Evolutionary conservation across 2,329 filamentous ascomycete genomes (phyloP), one percentile per base, ranked within the genome.

Genomic region (Chalara sp.): DNA sequence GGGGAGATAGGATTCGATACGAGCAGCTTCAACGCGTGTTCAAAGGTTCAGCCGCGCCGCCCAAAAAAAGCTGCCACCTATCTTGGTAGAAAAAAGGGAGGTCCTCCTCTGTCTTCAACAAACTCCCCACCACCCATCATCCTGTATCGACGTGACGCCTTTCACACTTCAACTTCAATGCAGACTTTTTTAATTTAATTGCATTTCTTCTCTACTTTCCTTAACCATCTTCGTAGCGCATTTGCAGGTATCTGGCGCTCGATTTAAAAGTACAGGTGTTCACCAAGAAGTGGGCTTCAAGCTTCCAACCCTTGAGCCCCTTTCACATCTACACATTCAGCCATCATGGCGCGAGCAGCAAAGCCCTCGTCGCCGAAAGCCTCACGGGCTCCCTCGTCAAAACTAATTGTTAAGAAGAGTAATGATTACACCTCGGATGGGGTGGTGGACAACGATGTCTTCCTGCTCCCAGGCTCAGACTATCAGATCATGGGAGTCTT

Each of bases 381-480:
- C 11, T 50, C 56, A 21, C 51, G 50, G 35, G 56, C 30, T 35
- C 42, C 49, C n/a, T 52, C 56, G 21, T 33, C 51, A 6, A 53
- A 55, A 49, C 32, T 50, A 7, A 44, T 51, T 30, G 37, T 47
- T 1, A 59, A 60, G 48, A 65, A 62, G 39, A 42, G 48, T 8
- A 67, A 72, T 46, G 81, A 85, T 63, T 91, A 89, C 72, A 79
- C 83, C 51, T 90, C 87, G 2, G 82, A 89, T 47, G 87, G 87
- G 46, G 87, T 97, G 49, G 78, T 81, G 58, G 88, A 99, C 73
- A 85, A 96, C 72, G 90, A 97, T 75, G 83, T 97, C 64, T 90
- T 96, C 72, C 80, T 88, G 48, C 82, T 99, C 28, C 89, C 91
- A 35, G 72, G 79, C 52, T 85, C 83, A 29, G 93, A 97, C 72